Evolutionary conservation across 345 rosid genomes (phyloP), one percentile per base, ranked within the genome.

Genomic region (Linum lewisii): DNA sequence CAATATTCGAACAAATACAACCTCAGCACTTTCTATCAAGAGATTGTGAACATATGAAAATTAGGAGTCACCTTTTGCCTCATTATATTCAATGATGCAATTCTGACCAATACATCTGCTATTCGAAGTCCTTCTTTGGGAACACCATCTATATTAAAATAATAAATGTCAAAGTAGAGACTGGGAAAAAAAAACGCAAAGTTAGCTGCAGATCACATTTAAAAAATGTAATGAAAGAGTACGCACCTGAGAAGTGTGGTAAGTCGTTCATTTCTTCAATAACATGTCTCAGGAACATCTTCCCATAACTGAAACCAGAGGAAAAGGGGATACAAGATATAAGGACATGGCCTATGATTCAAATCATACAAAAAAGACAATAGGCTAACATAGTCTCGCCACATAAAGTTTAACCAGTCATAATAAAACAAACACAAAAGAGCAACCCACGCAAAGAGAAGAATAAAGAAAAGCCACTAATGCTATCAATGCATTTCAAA

Each of bases 71-170:
- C 99, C 87, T 87, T 94, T 38, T 90, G 87, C 76, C 79, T 71
- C 21, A 94, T 53, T 65, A 83, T 73, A 74, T 78, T 64, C 73
- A 94, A 75, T 71, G 73, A 55, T 24, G 93, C 95, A 63, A 87
- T 82, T 74, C 99, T 81, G 50, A 87, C 81, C 11, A 94, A 84
- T 9, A 94, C 97, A 67, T 94, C 99, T 66, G 67, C 79, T 63
- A 84, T 82, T 78, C 99, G 77, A 60, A 94, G 96, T 64, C 99
- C 99, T 77, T 94, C 99, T 76, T 94, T 90, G 5, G 99, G 99
- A 61, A 94, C 97, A 63, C 97, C 97, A 77, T 87, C 99, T 94
- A 73, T 67, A 80, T 68, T 65, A 77, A 79, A 55, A 64, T 16
- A 29, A 60, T 60, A 4, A 26, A 64, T 32, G 7, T 24, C 45